Base-by-base conservation (phyloP, 495 filamentous ascomycete genomes). In the Xylaria bambusicola region DNA sequence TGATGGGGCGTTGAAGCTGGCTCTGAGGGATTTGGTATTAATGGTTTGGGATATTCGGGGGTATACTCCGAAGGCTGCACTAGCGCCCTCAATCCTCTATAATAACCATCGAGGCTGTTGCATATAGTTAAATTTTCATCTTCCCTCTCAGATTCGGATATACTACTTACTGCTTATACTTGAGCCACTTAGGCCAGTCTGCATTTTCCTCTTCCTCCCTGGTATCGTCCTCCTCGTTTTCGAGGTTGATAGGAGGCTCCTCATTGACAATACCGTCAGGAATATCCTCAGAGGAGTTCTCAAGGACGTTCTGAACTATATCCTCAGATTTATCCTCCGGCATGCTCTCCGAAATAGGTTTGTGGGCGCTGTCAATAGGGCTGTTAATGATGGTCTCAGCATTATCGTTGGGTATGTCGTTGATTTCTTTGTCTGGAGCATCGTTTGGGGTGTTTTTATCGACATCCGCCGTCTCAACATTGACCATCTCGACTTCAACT, bases 51-150 rank as follows among this genome's bases (percentile, higher is more conserved):
- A 70, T 90, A 96, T 69, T 96, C 92, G 1, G 92, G 86, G 15
- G 75, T 75, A 59, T 92, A 87, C 4, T 88, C 77, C 8, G 71
- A 64, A 33, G 82, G 77, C n/a, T 83, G 70, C 0, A 91, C 86
- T 52, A 96, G 68, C 1, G 82, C 82, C 51, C 83, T 79, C 24
- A 97, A 75, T 0, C 92, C 92, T 21, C 88, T 88, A 71, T 92
- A 88, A 71, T 93, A 97, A 42, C 91, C 82, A 62, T 84, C 84
- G 45, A 97, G 74, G 41, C 78, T 81, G 33, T 17, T 1, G 2
- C 20, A 31, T 61, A 8, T 40, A 24, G 61, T 64, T 62, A 65
- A 48, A 21, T 41, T 57, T 46, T 18, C 8, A 10, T 31, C 52
- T 12, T n/a, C 17, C 2, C 2, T 21, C 20, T 24, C 6, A 33